Evolutionary conservation across 2,329 filamentous ascomycete genomes (phyloP).

Genomic region (Alternaria metachromatica): DNA sequence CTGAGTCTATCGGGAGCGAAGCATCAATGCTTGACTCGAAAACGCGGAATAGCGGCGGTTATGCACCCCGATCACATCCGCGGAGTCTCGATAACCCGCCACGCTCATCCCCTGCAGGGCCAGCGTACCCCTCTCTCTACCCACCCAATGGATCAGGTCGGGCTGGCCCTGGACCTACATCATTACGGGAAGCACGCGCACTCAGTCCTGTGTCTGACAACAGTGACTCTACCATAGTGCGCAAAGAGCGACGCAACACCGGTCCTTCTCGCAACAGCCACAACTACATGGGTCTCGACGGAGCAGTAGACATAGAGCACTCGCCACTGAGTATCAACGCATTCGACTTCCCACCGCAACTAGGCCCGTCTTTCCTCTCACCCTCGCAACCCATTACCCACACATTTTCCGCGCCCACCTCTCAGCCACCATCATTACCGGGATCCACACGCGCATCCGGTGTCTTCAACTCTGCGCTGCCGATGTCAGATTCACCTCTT

Average conservation of each 20-base stretch:
- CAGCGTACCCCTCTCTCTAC: slow-evolving; percentile 31
- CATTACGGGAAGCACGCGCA: slow-evolving; percentile 31
- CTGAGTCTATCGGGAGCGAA: slow-evolving; percentile 50
- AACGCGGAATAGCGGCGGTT: slow-evolving; percentile 70
- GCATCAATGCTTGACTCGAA: slow-evolving; percentile 38
- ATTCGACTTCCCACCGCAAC: slow-evolving; percentile 36
- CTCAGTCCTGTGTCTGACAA: slow-evolving; percentile 36
- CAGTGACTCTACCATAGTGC: slow-evolving; percentile 37
- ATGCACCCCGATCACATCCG: slow-evolving; percentile 50
- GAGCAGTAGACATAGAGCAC: slow-evolving; percentile 33
- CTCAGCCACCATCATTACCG: slow-evolving; percentile 33
- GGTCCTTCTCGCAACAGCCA: slow-evolving; percentile 27
- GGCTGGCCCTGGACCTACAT: slow-evolving; percentile 22
- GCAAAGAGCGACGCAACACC: slow-evolving; percentile 30
- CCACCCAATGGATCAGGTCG: slow-evolving; percentile 24
- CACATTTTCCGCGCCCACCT: slow-evolving; percentile 25
- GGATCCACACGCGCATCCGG: slow-evolving; percentile 67
- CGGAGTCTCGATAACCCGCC: slow-evolving; percentile 38
- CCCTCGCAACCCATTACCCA: slow-evolving; percentile 24
- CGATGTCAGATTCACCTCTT: slow-evolving; percentile 67
- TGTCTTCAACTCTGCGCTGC: slow-evolving; percentile 86
- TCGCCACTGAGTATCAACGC: slow-evolving; percentile 18
- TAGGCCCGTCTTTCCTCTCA: slow-evolving; percentile 39
- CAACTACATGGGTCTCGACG: slow-evolving; percentile 36
- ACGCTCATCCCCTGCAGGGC: slow-evolving; percentile 35